phyloP scores from a whole-genome alignment of 345 rosid species.

The Rhizophora mangle region DNA sequence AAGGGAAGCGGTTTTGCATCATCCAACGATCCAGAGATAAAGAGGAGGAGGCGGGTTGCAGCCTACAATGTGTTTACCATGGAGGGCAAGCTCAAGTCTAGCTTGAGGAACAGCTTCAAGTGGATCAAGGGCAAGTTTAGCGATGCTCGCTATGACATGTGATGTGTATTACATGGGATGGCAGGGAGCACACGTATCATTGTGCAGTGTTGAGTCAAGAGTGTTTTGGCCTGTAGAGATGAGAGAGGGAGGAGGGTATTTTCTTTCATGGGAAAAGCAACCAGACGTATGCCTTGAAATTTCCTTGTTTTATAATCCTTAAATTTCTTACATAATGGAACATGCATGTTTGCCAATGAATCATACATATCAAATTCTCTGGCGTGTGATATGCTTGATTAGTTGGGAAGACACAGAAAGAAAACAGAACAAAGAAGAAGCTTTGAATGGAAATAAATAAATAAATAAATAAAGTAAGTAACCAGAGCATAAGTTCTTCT shows the following conservation, averaged over 20 bases:
- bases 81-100: constrained; percentile 73
- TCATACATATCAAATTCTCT: no score
- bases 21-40: constrained; percentile 68
- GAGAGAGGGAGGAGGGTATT: not conserved
- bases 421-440: no score
- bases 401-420: no score
- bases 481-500: no score
- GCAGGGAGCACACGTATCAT: not conserved
- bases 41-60: constrained; percentile 88
- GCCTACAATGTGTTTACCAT: constrained; percentile 62
- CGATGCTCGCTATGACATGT: constrained; percentile 43
- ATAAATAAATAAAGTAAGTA: no score
- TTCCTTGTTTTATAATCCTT: not conserved
- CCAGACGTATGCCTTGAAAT: not conserved
- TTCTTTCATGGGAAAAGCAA: not conserved
- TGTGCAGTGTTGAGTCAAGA: not conserved
- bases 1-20: constrained; percentile 40
- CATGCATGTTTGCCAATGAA: no score
- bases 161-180: not conserved
- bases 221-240: not conserved
- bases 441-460: no score
- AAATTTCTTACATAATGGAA: no score
- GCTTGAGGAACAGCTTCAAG: constrained; percentile 76
- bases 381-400: no score
- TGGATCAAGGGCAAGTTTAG: constrained; percentile 87